Conservation (phyloP, 768 basidiomycete genomes). For the Sarcodon sp. region DNA sequence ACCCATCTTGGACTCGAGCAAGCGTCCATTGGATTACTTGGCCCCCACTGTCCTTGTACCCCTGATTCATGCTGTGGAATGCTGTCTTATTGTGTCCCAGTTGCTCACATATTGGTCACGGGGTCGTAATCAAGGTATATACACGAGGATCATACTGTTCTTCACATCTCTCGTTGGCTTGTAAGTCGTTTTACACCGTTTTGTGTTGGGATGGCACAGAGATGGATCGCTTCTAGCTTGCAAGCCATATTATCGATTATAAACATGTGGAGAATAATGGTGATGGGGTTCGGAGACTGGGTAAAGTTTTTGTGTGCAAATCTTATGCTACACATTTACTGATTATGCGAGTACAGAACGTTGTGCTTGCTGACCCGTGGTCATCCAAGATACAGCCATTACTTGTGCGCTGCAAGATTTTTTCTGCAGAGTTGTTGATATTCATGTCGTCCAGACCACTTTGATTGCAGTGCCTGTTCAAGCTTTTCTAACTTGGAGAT, state of each 20-base stretch:
- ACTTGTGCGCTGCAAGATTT: slow-evolving; percentile 1
- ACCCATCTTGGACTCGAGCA: too few species aligned
- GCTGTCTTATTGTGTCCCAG: too few species aligned
- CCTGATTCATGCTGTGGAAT: too few species aligned
- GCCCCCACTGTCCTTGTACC: too few species aligned
- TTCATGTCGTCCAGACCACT: slow-evolving; percentile 5
- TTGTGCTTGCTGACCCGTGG: slow-evolving; percentile 7
- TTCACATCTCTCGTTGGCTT: too few species aligned
- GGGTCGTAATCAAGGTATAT: too few species aligned
- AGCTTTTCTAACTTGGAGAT: slow-evolving; percentile 14
- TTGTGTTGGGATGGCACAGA: too few species aligned
- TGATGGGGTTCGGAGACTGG: slow-evolving; percentile 14
- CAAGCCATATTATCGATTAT: slow-evolving; percentile 11
- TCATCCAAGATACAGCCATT: slow-evolving; percentile 8
- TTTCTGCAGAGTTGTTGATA: not conserved
- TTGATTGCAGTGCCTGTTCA: slow-evolving; percentile 15
- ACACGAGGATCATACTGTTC: too few species aligned
- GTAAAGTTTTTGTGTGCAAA: slow-evolving; percentile 3
- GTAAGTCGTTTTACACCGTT: too few species aligned
- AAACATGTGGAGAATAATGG: slow-evolving; percentile 11
- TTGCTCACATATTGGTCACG: too few species aligned
- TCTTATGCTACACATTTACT: not conserved
- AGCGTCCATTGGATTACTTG: too few species aligned
- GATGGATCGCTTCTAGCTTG: slow-evolving; percentile 2
- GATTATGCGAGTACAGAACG: not conserved